A percentile compares a stretch with the other conserved stretches of the same genome.
Conservation (phyloP, 2,329 filamentous ascomycete genomes). For the Pseudogymnoascus sp. region DNA sequence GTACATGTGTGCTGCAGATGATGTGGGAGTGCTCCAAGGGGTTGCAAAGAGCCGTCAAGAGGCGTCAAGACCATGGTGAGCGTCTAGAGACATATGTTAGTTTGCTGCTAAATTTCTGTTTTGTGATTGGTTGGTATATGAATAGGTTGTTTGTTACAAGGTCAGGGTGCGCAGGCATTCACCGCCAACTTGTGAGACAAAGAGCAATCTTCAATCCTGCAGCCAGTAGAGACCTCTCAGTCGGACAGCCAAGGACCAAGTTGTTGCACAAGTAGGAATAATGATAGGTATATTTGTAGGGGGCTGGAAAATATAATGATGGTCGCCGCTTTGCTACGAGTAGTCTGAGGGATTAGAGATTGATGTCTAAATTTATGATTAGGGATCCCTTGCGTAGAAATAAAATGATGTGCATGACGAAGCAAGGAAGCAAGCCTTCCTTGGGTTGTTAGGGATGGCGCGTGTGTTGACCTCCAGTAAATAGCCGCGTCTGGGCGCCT, state of each 20-base stretch:
- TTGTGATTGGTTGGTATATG: background rate
- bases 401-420: background rate
- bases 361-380: background rate
- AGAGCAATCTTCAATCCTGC: background rate
- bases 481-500: background rate
- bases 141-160: slow-evolving; percentile 2
- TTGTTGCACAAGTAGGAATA: background rate
- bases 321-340: background rate
- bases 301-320: background rate
- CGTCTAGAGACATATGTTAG: background rate
- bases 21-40: background rate
- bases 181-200: background rate
- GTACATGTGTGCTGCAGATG: background rate
- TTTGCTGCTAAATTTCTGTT: background rate
- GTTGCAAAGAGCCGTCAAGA: background rate
- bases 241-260: background rate
- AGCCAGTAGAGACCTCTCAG: background rate
- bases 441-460: background rate
- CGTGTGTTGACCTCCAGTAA: background rate
- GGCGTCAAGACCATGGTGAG: background rate
- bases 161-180: background rate
- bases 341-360: background rate
- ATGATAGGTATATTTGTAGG: background rate
- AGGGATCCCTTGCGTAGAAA: background rate
- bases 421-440: background rate